Evolutionary conservation across 805 yeast species (phyloP), one percentile per base, ranked within the genome.

Genomic region (Candida vartiovaarae): DNA sequence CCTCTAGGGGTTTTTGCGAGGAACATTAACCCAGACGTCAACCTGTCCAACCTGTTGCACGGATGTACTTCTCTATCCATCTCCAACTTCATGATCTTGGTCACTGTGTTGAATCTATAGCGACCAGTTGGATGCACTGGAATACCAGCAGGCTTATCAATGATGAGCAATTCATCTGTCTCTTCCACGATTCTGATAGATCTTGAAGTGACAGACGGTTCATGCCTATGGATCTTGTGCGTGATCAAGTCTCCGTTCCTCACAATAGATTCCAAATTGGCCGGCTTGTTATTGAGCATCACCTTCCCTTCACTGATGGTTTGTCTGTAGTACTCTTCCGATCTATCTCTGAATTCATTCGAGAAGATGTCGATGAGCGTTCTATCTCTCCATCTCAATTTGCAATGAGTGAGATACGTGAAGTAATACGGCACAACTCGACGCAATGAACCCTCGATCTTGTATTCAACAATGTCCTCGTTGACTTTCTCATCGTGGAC

Each of bases 51-150:
- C 47, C 99, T 70, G 61, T 90, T 90, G 58, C 96, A 88, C 0
- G 93, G 84, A 59, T 89, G 96, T 2, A 84, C 91, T 2, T 66
- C 48, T 2, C 74, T 49, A 10, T 41, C 66, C 46, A 71, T 61
- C 54, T 90, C 95, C 43, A 78, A 76, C 60, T 86, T 82, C 51
- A 93, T 63, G 4, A 88, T 76, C 60, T 81, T 82, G 8, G 95
- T 85, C 23, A 87, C 75, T 0, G 95, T 78, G 60, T 82, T 77
- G 63, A 78, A 78, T 58, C 93, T 59, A 70, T 81, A 79, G 50
- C 90, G 66, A 0, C 98, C 99, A 0, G 96, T 84, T 4, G 99
- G 98, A 61, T 93, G 99, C 0, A 87, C 95, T 0, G 99, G 97
- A 3, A 93, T 74, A 0, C 99, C 97, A 4, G 93, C 75, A 0